Base-by-base conservation (phyloP, 2,329 filamentous ascomycete species). In the Stachybotrys chlorohalonatus region DNA sequence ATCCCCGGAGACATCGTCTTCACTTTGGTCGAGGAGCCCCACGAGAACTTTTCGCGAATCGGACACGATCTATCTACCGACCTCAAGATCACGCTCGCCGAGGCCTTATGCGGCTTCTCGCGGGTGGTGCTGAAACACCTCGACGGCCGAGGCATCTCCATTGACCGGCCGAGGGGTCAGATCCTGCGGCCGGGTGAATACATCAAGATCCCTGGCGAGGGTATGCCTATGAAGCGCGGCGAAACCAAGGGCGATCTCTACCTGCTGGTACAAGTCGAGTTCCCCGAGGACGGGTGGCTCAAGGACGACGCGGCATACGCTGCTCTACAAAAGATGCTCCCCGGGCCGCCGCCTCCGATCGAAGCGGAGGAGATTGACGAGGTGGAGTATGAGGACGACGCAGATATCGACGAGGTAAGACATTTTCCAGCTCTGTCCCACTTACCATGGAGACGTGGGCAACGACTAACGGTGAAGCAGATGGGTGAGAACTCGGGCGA, bases 1-100 rank as follows among this genome's bases (percentile, higher is more conserved):
- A 88, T 86, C 54, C 92, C 93, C 0, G 94, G 94, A 55, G 91
- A 97, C 66, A 93, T 99, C 62, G 81, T 97, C 62, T 97, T 99
- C 74, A 85, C 88, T 24, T 74, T 99, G 2, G 81, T 86, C 1
- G 91, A 99, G 72, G 83, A 88, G 61, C 81, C 85, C 1, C 93
- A 99, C 69, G 84, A 89, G 1, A 72, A 81, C 6, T 99, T 97
- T 71, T 84, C 86, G 58, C 86, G 94, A 47, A 85, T 89, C 47
- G 93, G 92, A 4, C 79, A 89, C 52, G 93, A 99, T 69, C 76
- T 99, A 54, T 87, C 86, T 1, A 90, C 92, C 1, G 85, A 91
- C 56, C 75, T 99, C 49, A 83, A 88, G 45, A 79, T 99, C 59
- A 89, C 87, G 4, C 78, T 99, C 13, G 83, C 83, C 9, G 94